Base-by-base conservation (phyloP, 2,329 filamentous ascomycete species). In the Zelopaecilomyces penicillatus region DNA sequence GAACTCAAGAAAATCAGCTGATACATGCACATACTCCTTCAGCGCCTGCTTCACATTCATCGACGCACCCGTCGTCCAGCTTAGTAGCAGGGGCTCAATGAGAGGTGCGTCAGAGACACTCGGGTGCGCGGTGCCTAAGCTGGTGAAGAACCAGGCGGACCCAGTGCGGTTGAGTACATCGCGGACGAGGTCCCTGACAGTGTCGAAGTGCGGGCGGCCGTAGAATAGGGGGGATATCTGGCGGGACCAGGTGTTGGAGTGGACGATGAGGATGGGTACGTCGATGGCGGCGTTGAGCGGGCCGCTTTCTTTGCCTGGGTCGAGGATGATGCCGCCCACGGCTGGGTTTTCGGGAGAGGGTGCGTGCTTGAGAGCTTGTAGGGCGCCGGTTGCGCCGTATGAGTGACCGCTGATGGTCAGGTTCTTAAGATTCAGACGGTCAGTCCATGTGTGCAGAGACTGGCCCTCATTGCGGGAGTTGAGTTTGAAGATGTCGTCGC, bases 51-150 rank as follows among this genome's bases (percentile, higher is more conserved):
- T 67, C 1, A 74, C 74, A 43, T 78, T 65, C n/a, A 82, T 70
- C 1, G 67, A 74, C 0, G 80, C 75, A 0, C 79, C 78, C 0
- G 80, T 83, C 0, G 77, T 76, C 65, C 76, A 75, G 45, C 74
- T 71, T 37, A 85, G 66, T 29, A 85, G 63, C 41, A 73, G 62
- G 0, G 81, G 81, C 48, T 83, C 74, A 6, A 85, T 70, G 3
- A 85, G 65, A 0, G 81, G 80, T 11, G 81, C 82, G 54, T 85
- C 82, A 0, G 82, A 83, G 19, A 83, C 76, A 7, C 73, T 78
- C 0, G 82, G 79, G 53, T 85, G 82, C 0, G 78, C 65, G 0
- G 75, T 78, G 30, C 73, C 71, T 1, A 76, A 55, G 29, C 68
- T 70, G 1, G 75, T 78, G 53, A 77, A 58, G 59, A 78, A 78